Percentiles rank a stretch among this genome's conserved stretches.
phyloP scores from a whole-genome alignment of 140 eudicot genomes.

The Oenanthe javanica region DNA sequence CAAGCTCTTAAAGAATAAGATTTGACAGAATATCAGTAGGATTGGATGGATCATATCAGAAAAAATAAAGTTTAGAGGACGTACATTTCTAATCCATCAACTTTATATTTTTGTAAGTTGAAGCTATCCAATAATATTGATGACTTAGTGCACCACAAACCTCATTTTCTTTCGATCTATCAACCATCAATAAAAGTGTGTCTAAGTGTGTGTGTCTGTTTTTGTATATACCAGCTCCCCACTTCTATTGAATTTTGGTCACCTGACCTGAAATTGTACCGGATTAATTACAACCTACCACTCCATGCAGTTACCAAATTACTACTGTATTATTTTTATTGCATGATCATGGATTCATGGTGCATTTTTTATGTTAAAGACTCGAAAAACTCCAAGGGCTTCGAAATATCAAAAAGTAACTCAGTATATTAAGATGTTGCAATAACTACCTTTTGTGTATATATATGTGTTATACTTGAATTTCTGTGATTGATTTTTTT shows the following conservation, averaged over 20 bases:
- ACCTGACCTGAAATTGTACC: not conserved
- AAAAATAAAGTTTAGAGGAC: not conserved
- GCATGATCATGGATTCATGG: no score
- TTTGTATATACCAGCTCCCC: not conserved
- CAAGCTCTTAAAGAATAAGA: not conserved
- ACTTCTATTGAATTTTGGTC: not conserved
- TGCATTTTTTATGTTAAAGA: no score
- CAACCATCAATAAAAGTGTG: not conserved
- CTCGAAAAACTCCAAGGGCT: no score
- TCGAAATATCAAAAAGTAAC: no score
- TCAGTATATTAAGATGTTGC: no score
- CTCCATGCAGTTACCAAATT: no score
- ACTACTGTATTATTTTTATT: no score
- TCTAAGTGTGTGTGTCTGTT: not conserved
- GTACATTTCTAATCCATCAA: not conserved
- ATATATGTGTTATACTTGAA: no score
- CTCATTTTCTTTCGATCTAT: conserved; percentile 2
- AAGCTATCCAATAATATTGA: not conserved
- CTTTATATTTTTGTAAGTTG: not conserved
- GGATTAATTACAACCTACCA: not conserved
- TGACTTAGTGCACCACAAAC: not conserved
- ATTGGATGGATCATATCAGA: conserved; percentile 10
- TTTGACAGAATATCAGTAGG: conserved; percentile 1
- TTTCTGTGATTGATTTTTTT: no score
- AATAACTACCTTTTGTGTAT: no score